Evolutionary conservation across 78 protist species (phyloP), one percentile per base, ranked within the genome.

Genomic region (Cavenderia fasciculata): DNA sequence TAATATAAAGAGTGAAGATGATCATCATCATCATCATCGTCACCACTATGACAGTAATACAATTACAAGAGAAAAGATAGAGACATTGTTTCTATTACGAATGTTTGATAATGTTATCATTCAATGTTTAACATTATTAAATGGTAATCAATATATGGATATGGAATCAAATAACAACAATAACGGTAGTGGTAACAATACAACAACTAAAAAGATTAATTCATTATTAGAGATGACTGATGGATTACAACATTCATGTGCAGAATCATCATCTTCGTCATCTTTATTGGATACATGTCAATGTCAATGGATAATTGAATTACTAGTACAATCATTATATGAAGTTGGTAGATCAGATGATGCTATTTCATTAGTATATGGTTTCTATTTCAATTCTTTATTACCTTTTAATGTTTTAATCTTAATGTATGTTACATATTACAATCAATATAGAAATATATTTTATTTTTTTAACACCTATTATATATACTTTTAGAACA

Each of bases 261-360:
- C 12, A 12, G 14, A 49, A 12, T 14, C 14, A 18, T 18, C 54
- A 49, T 49, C 54, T 18, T 49, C 54, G 14, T 49, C 54, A 49
- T 49, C 54, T 12, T 49, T 14, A 49, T 49, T 14, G 14, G 14
- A 49, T 49, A 14, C 54, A 49, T 85, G 84, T 49, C 57, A 61
- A 49, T 85, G 86, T 38, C 49, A 33, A 51, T 85, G 86, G 92
- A 59, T 62, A 19, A 59, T 85, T 38, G 73, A 85, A 23, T n/a
- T 85, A 40, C 46, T 85, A 41, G 44, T 74, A 25, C 92, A 85
- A 41, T 72, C 86, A 49, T 31, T 72, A 18, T 74, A 70, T 57
- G 88, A 79, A 79, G 6, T 66, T 0, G 76, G 76, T 29, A 33
- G 40, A 29, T 31, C 74, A 19, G 36, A 74, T 0, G 74, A 66